Conservation (phyloP, 768 basidiomycete genomes). For the Boletus barrowsii region DNA sequence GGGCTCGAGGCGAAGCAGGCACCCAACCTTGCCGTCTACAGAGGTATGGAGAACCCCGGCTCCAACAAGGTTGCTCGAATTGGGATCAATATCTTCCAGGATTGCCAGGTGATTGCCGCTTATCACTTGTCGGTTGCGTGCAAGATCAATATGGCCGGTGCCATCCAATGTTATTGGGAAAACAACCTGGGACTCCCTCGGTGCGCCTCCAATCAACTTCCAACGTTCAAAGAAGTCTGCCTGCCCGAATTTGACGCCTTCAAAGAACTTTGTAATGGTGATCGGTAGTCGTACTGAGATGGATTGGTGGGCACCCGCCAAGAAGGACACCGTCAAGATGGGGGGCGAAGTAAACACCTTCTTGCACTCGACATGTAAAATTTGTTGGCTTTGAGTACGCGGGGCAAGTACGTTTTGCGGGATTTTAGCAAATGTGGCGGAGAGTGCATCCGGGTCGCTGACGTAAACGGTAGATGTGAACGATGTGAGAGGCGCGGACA, state of each 20-base stretch:
- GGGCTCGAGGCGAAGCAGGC: slow-evolving; percentile 88
- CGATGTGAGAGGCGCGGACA: slow-evolving; percentile 81
- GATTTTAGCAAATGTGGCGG: slow-evolving; percentile 86
- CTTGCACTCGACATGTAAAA: slow-evolving; percentile 94
- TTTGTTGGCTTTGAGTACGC: slow-evolving; percentile 87
- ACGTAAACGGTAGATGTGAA: slow-evolving; percentile 83
- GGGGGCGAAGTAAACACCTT: slow-evolving; percentile 76
- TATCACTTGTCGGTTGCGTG: slow-evolving; percentile 71
- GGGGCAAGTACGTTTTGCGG: slow-evolving; percentile 79
- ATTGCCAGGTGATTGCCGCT: slow-evolving; percentile 74
- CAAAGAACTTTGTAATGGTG: slow-evolving; percentile 87
- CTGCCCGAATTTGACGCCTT: slow-evolving; percentile 80
- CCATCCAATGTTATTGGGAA: slow-evolving; percentile 75
- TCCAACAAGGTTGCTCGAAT: slow-evolving; percentile 87
- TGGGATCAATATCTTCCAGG: slow-evolving; percentile 86
- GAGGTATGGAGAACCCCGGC: slow-evolving; percentile 97
- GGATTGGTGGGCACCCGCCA: slow-evolving; percentile 89
- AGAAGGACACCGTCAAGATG: slow-evolving; percentile 81
- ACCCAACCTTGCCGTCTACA: slow-evolving; percentile 92
- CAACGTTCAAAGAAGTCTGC: slow-evolving; percentile 96
- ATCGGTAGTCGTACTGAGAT: slow-evolving; percentile 83
- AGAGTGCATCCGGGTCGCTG: slow-evolving; percentile 70
- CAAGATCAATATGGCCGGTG: slow-evolving; percentile 70
- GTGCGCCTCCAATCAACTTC: slow-evolving; percentile 95
- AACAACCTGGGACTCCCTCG: slow-evolving; percentile 85